A percentile compares a stretch with the other conserved stretches of the same genome.
Evolutionary conservation across 1,284 basidiomycete genomes (phyloP).

Genomic region (Cutaneotrichosporon sp.): DNA sequence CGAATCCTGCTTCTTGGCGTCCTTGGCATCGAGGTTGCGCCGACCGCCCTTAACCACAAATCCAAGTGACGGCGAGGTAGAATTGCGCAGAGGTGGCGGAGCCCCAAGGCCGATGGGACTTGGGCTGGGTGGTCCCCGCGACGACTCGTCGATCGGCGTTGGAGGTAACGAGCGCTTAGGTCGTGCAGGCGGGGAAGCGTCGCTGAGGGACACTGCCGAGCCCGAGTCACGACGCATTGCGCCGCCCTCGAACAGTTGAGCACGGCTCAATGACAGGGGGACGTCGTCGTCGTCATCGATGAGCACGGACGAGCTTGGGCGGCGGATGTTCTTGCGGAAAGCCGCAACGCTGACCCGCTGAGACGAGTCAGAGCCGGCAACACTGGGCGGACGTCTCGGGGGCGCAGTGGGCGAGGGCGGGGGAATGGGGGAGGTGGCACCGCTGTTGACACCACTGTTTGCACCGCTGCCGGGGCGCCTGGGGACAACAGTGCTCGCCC

Average conservation of each 20-base stretch:
- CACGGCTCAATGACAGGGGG: slow-evolving; percentile 34
- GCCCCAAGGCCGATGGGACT: slow-evolving; percentile 4
- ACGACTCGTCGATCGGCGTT: neutral
- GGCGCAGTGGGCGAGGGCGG: slow-evolving; percentile 2
- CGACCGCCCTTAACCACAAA: slow-evolving; percentile 6
- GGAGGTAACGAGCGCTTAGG: slow-evolving; percentile 1
- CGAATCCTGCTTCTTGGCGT: neutral
- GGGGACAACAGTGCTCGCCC: slow-evolving; percentile 1
- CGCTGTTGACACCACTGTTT: neutral
- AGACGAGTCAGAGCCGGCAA: slow-evolving; percentile 32
- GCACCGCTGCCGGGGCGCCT: neutral
- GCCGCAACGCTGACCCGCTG: slow-evolving; percentile 42
- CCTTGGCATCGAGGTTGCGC: neutral
- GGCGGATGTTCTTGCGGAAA: slow-evolving; percentile 42
- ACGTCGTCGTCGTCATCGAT: slow-evolving; percentile 42
- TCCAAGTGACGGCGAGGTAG: neutral
- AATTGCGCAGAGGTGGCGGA: neutral
- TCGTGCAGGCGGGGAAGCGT: slow-evolving; percentile 5
- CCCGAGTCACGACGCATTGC: slow-evolving; percentile 11
- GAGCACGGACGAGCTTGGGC: slow-evolving; percentile 31
- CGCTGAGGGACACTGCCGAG: slow-evolving; percentile 19
- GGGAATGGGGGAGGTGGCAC: neutral
- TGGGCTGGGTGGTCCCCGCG: neutral
- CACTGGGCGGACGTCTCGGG: slow-evolving; percentile 34
- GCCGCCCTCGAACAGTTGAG: slow-evolving; percentile 11